Conservation (phyloP, 108 stramenopile genomes). For the Fragilaria crotonensis region DNA sequence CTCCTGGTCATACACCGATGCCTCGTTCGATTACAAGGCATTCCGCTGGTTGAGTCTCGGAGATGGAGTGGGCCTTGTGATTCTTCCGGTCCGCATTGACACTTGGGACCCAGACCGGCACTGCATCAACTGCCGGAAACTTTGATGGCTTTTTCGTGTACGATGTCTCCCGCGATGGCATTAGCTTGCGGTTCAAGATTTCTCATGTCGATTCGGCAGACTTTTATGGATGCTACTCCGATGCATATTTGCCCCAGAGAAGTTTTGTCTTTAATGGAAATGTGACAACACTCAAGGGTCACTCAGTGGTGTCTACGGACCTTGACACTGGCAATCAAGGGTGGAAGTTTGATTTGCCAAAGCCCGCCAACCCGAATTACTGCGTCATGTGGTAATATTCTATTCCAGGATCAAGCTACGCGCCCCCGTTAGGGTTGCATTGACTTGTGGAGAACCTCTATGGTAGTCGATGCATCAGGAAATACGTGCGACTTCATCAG, state of each 20-base stretch:
- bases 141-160: slow-evolving; percentile 46
- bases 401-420: too few relatives aligned
- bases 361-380: background rate
- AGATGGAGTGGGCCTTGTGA: slow-evolving; percentile 20
- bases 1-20: slow-evolving; percentile 21
- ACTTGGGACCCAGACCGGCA: slow-evolving; percentile 8
- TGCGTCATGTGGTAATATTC: background rate
- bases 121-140: too few relatives aligned
- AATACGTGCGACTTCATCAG: too few relatives aligned
- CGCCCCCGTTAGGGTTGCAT: too few relatives aligned
- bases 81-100: slow-evolving; percentile 26
- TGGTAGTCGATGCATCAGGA: too few relatives aligned
- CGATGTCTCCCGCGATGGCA: slow-evolving; percentile 19
- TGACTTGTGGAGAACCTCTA: too few relatives aligned
- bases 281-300: slow-evolving; percentile 31
- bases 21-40: slow-evolving; percentile 30
- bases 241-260: slow-evolving; percentile 19
- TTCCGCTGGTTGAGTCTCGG: slow-evolving; percentile 26
- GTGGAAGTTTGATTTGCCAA: background rate
- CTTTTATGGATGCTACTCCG: slow-evolving; percentile 15
- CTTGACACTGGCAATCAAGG: slow-evolving; percentile 15
- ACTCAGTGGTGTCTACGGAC: slow-evolving; percentile 24
- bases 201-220: slow-evolving; percentile 10
- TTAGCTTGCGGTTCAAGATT: slow-evolving; percentile 20
- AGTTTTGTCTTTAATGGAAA: slow-evolving; percentile 42